phyloP scores from a whole-genome alignment of 176 grass and related monocot species.

The Oryza punctata region DNA sequence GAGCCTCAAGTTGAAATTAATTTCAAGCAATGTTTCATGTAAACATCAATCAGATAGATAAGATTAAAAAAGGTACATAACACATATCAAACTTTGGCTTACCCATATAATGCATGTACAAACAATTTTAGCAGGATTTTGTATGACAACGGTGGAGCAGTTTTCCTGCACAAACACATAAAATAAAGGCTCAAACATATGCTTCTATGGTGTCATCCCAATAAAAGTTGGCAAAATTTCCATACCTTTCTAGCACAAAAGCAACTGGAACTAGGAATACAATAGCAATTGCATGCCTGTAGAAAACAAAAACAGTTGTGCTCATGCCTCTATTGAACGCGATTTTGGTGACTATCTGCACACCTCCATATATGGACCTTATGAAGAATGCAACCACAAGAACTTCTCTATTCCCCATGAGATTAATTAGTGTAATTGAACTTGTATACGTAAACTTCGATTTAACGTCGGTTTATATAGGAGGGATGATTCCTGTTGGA shows the following conservation, averaged over 20 bases:
- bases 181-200: not conserved
- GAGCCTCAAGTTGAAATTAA: not conserved
- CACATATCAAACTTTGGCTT: not conserved
- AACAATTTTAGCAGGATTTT: conserved; percentile 43
- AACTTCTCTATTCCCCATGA: conserved; percentile 36
- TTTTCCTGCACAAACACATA: conserved; percentile 37
- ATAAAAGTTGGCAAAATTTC: not conserved
- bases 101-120: conserved; percentile 46
- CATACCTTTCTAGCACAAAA: conserved; percentile 50
- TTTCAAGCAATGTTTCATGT: not conserved
- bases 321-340: conserved; percentile 45
- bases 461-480: not conserved
- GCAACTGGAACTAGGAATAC: conserved; percentile 50
- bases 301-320: conserved; percentile 58
- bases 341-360: conserved; percentile 44
- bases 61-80: not conserved
- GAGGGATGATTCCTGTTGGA: not conserved
- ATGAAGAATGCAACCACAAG: conserved; percentile 40
- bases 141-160: conserved; percentile 34
- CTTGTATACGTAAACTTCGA: not conserved
- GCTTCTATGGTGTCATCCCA: not conserved
- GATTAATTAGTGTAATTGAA: not conserved
- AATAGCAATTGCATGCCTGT: conserved; percentile 42
- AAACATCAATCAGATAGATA: not conserved
- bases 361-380: conserved; percentile 43